Percentiles rank a stretch among this genome's conserved stretches.
Evolutionary conservation across 495 filamentous ascomycete species (phyloP).

Genomic region (Penicillium longicatenatum): DNA sequence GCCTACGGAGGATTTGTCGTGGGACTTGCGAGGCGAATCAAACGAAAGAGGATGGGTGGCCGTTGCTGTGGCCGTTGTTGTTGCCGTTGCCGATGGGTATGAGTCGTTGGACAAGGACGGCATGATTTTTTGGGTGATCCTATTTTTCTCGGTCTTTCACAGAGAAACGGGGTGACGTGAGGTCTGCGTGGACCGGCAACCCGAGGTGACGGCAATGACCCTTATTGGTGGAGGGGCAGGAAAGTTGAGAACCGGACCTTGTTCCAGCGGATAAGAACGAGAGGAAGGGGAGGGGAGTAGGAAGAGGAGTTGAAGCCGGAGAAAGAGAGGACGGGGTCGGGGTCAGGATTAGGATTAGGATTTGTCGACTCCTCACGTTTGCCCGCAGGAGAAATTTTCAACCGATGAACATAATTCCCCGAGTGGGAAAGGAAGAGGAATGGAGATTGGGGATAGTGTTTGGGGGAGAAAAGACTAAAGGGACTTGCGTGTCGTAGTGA

Average conservation of each 20-base stretch:
- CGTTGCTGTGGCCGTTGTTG: slow-evolving; percentile 31
- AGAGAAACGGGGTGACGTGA: slow-evolving; percentile 35
- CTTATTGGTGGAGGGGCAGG: slow-evolving; percentile 27
- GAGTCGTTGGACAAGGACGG: slow-evolving; percentile 46
- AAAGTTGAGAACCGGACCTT: slow-evolving; percentile 26
- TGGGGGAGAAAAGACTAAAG: slow-evolving; percentile 19
- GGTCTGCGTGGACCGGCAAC: slow-evolving; percentile 35
- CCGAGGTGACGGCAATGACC: slow-evolving; percentile 27
- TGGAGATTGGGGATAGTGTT: slow-evolving; percentile 14
- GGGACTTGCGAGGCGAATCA: slow-evolving; percentile 42
- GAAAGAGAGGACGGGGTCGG: slow-evolving; percentile 5
- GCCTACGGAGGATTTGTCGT: slow-evolving; percentile 50
- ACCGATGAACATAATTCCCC: slow-evolving; percentile 20
- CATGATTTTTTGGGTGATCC: slow-evolving; percentile 28
- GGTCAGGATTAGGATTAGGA: background rate
- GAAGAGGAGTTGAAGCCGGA: slow-evolving; percentile 6
- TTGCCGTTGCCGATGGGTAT: slow-evolving; percentile 29
- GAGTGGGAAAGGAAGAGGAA: slow-evolving; percentile 1
- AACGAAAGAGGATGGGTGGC: slow-evolving; percentile 42
- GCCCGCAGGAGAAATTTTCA: slow-evolving; percentile 20
- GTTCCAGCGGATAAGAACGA: slow-evolving; percentile 20
- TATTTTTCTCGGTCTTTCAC: background rate
- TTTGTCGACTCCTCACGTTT: slow-evolving; percentile 2
- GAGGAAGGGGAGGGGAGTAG: slow-evolving; percentile 10
- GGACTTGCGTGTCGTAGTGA: slow-evolving; percentile 19